These are phyloP conservation scores for Phytopythium cucurbitacearum DNA, from an alignment of 352 stramenopile species.

Conservation along the genomic window DNA sequence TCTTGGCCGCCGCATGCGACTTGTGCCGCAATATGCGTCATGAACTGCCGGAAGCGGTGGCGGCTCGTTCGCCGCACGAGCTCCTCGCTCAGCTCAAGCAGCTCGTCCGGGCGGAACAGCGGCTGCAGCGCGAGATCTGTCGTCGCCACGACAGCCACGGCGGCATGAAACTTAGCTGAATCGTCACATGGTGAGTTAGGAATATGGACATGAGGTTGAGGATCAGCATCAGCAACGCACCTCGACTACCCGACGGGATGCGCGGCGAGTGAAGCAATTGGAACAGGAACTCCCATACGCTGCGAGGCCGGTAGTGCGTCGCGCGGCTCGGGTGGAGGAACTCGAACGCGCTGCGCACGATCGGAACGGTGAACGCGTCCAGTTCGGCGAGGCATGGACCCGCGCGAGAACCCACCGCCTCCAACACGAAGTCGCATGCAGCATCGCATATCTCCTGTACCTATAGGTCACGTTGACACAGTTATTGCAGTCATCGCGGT, in stretches of 20 bases:
- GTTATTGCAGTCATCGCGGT: too few species aligned
- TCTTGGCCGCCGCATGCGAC: not conserved
- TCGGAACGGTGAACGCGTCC: slow-evolving; percentile 25
- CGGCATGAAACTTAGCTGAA: slow-evolving; percentile 39
- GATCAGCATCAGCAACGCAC: slow-evolving; percentile 7
- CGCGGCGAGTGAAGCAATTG: slow-evolving; percentile 64
- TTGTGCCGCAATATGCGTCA: slow-evolving; percentile 14
- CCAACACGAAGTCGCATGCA: slow-evolving; percentile 56
- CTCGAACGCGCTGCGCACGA: slow-evolving; percentile 40
- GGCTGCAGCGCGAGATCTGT: slow-evolving; percentile 21
- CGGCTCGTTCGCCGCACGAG: slow-evolving; percentile 31
- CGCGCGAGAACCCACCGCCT: slow-evolving; percentile 28
- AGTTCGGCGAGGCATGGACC: slow-evolving; percentile 25
- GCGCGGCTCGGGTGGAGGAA: slow-evolving; percentile 44
- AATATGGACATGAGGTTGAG: not conserved
- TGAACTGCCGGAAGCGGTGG: slow-evolving; percentile 60
- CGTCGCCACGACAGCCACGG: slow-evolving; percentile 22
- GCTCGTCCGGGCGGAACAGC: slow-evolving; percentile 24
- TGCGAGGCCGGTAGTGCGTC: slow-evolving; percentile 41
- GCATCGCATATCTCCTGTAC: slow-evolving; percentile 62
- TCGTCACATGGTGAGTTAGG: slow-evolving; percentile 1
- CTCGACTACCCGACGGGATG: slow-evolving; percentile 35
- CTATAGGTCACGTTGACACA: slow-evolving; percentile 8
- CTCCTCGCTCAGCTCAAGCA: slow-evolving; percentile 28
- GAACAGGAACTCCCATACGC: slow-evolving; percentile 69